Conservation (phyloP, 2,329 filamentous ascomycete genomes). For the Fusarium falciforme region DNA sequence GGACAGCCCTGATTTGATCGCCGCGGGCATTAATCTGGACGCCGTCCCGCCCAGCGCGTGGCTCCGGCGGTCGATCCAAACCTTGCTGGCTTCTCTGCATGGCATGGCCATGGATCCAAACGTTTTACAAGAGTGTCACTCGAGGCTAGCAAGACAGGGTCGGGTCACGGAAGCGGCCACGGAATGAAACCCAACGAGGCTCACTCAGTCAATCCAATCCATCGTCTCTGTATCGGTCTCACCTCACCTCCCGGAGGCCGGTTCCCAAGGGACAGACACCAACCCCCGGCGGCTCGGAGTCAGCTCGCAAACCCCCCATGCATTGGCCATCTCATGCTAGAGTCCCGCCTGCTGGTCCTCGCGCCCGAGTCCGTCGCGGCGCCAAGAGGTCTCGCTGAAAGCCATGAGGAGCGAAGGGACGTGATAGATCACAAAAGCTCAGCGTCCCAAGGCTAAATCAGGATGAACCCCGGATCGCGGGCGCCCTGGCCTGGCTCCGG, state of each 20-base stretch:
- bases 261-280: background rate
- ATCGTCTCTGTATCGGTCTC: background rate
- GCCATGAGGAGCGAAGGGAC: conserved; percentile 19
- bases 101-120: conserved; percentile 15
- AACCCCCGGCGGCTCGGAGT: background rate
- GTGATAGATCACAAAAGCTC: conserved; percentile 24
- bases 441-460: background rate
- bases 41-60: conserved; percentile 8
- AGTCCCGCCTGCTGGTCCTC: conserved; percentile 6
- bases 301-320: background rate
- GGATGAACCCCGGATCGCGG: background rate
- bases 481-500: background rate
- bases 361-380: conserved; percentile 12
- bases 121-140: conserved; percentile 5
- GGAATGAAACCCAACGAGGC: conserved; percentile 10
- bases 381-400: conserved; percentile 24
- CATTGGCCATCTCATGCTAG: background rate
- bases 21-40: background rate
- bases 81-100: conserved; percentile 23
- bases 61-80: conserved; percentile 26
- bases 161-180: conserved; percentile 8
- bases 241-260: background rate
- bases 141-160: background rate
- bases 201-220: conserved; percentile 11
- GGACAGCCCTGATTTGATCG: conserved; percentile 7